Percentiles rank a stretch among this genome's conserved stretches.
Evolutionary conservation across 225 moss, liverwort and hornwort genomes (phyloP).

Genomic region (Lunularia cruciata): DNA sequence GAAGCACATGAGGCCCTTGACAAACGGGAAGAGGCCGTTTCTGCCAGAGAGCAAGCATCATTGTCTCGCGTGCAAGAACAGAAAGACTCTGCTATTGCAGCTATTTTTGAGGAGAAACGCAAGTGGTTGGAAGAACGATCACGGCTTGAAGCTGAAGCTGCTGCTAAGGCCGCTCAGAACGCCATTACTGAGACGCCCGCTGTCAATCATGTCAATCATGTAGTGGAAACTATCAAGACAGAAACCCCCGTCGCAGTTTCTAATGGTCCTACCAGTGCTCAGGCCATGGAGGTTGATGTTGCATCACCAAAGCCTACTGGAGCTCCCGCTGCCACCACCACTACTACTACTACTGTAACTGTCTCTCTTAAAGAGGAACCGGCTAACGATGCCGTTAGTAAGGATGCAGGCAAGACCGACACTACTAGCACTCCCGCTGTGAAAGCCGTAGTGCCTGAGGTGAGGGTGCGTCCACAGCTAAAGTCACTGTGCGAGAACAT

Average conservation of each 20-base stretch:
- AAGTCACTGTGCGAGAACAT: slow-evolving; percentile 98
- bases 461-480: slow-evolving; percentile 99
- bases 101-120: slow-evolving; percentile 99
- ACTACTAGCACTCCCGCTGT: slow-evolving; percentile 52
- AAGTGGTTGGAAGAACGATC: slow-evolving; percentile 99
- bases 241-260: slow-evolving; percentile 36
- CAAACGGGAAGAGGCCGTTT: slow-evolving; percentile 84
- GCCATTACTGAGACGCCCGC: slow-evolving; percentile 48
- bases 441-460: slow-evolving; percentile 83
- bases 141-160: slow-evolving; percentile 85
- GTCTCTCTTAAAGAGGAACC: slow-evolving; percentile 67
- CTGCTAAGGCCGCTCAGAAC: slow-evolving; percentile 57
- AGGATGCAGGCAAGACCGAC: slow-evolving; percentile 56
- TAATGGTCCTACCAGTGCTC: slow-evolving; percentile 67
- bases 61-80: slow-evolving; percentile 95
- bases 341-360: slow-evolving; percentile 42
- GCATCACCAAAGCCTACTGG: slow-evolving; percentile 59
- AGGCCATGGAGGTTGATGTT: slow-evolving; percentile 94
- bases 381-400: slow-evolving; percentile 80
- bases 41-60: slow-evolving; percentile 94
- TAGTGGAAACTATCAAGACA: slow-evolving; percentile 55
- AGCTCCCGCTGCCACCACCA: slow-evolving; percentile 30
- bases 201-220: slow-evolving; percentile 59
- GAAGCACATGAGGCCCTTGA: slow-evolving; percentile 73
- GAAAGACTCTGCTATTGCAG: slow-evolving; percentile 98